These are phyloP conservation scores for Magnusiomyces paraingens DNA, from an alignment of 1,139 yeast species.

Conservation along the genomic window DNA sequence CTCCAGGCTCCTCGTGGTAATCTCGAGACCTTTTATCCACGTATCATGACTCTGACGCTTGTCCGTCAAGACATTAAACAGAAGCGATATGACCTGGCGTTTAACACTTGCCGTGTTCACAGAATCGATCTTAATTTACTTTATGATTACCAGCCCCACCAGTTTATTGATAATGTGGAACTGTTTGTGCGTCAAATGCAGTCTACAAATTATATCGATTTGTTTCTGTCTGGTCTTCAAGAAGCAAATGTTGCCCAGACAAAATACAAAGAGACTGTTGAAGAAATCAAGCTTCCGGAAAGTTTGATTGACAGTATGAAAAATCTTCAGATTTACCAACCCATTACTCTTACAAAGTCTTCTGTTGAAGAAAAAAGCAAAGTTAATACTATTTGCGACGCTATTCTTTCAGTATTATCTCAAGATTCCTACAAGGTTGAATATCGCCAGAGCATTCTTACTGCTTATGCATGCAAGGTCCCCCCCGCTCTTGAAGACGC, in stretches of 20 bases:
- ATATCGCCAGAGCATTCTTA: slow-evolving; percentile 72
- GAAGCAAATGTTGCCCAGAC: slow-evolving; percentile 84
- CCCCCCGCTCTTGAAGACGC: slow-evolving; percentile 85
- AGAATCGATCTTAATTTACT: slow-evolving; percentile 85
- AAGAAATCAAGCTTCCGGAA: slow-evolving; percentile 10
- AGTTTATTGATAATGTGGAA: slow-evolving; percentile 58
- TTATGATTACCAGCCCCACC: slow-evolving; percentile 75
- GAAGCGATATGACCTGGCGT: slow-evolving; percentile 61
- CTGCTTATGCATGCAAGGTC: slow-evolving; percentile 86
- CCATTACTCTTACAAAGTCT: not conserved
- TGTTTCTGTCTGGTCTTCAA: slow-evolving; percentile 77
- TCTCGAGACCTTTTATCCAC: slow-evolving; percentile 85
- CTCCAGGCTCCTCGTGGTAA: slow-evolving; percentile 96
- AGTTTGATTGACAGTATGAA: not conserved
- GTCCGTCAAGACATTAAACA: slow-evolving; percentile 63
- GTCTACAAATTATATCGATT: slow-evolving; percentile 69
- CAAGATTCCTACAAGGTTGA: slow-evolving; percentile 47
- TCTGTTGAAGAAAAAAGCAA: slow-evolving; percentile 37
- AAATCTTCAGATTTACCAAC: not conserved
- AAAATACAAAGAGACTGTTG: slow-evolving; percentile 68
- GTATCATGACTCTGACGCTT: slow-evolving; percentile 83
- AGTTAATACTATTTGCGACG: slow-evolving; percentile 71
- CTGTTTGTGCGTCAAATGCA: slow-evolving; percentile 66
- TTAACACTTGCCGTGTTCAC: slow-evolving; percentile 78
- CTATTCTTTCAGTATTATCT: slow-evolving; percentile 50